phyloP scores from a whole-genome alignment of 306 rosid genomes.

The Quercus aquifolioides region DNA sequence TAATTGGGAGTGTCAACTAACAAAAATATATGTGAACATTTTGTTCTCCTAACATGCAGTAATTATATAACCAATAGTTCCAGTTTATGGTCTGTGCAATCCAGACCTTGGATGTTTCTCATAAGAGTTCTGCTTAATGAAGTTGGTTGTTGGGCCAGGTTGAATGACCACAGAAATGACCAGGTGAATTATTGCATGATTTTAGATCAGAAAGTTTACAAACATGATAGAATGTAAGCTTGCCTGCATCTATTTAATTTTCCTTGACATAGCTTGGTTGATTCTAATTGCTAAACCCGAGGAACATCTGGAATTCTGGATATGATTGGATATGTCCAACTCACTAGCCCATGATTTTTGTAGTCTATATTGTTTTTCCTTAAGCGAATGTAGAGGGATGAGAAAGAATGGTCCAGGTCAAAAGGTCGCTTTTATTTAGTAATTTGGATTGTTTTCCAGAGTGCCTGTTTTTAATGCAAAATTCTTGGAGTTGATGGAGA shows the following conservation, averaged over 20 bases:
- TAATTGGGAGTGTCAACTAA: background rate
- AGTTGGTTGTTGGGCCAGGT: background rate
- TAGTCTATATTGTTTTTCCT: background rate
- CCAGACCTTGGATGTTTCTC: background rate
- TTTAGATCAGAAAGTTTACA: background rate
- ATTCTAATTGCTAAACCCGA: background rate
- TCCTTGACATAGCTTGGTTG: background rate
- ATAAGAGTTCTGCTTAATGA: background rate
- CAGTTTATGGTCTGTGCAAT: background rate
- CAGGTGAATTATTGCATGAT: background rate
- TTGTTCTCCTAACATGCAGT: background rate
- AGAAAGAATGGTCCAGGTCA: background rate
- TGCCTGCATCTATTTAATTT: background rate
- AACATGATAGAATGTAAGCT: background rate
- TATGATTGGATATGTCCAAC: background rate
- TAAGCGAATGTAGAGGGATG: background rate
- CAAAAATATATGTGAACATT: background rate
- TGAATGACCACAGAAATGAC: background rate
- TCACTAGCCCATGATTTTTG: background rate
- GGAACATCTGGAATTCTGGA: background rate
- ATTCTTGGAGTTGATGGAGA: conserved; percentile 24
- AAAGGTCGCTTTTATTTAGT: background rate
- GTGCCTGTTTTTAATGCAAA: background rate
- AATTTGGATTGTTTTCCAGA: background rate
- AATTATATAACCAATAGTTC: background rate